phyloP scores from a whole-genome alignment of 148 eudicot genomes.

The Cornus controversa region DNA sequence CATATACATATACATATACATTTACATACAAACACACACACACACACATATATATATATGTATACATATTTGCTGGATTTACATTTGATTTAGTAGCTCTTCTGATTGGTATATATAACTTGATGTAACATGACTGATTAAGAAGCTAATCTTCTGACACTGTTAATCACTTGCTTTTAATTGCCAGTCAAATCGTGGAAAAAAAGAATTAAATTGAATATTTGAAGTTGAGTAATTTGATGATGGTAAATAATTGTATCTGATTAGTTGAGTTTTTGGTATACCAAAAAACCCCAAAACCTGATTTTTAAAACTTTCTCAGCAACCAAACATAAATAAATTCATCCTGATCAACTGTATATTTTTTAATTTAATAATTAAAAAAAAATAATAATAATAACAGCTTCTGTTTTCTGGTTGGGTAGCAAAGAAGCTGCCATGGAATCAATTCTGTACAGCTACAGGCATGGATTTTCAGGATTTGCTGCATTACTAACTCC shows the following conservation, averaged over 20 bases:
- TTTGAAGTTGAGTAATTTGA: not conserved
- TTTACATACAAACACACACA: not conserved
- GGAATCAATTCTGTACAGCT: slow-evolving; percentile 49
- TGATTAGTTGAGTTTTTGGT: not conserved
- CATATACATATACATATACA: not conserved
- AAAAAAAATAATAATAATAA: too few species aligned
- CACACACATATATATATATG: not conserved
- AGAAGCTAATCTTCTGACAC: too few species aligned
- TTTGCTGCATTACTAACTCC: slow-evolving; percentile 51
- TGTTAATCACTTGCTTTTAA: not conserved
- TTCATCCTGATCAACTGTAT: not conserved
- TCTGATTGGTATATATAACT: too few species aligned
- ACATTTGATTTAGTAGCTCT: too few species aligned
- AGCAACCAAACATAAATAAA: not conserved
- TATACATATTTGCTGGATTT: not conserved
- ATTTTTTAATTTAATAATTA: too few species aligned
- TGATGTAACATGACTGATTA: too few species aligned
- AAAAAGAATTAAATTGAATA: not conserved
- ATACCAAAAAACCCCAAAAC: not conserved
- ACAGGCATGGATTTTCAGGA: slow-evolving; percentile 60
- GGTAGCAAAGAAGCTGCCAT: slow-evolving; percentile 42
- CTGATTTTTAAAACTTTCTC: not conserved
- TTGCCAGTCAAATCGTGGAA: not conserved
- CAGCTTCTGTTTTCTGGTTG: not conserved
- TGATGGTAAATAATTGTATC: not conserved